Percentiles rank a stretch among this genome's conserved stretches.
Conservation (phyloP, 2,329 filamentous ascomycete species). For the Fusarium clavum region DNA sequence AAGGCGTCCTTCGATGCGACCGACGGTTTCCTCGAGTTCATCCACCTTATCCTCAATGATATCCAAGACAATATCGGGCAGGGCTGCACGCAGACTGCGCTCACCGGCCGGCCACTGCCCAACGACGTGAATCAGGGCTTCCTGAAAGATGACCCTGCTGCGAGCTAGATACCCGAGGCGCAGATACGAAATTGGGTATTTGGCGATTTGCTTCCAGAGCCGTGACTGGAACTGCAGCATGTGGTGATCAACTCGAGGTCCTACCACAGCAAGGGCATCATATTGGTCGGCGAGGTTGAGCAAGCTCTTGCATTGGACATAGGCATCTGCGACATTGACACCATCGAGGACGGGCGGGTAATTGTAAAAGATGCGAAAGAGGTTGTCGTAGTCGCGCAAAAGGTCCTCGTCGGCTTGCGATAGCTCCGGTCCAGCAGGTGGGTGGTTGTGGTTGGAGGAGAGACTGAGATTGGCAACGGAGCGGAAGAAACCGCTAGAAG, state of each 20-base stretch:
- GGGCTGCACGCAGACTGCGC: slow-evolving; percentile 77
- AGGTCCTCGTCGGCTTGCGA: slow-evolving; percentile 77
- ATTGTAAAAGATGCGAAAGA: slow-evolving; percentile 97
- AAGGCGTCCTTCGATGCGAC: slow-evolving; percentile 81
- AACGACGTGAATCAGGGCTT: slow-evolving; percentile 92
- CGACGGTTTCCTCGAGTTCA: slow-evolving; percentile 85
- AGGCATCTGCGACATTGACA: slow-evolving; percentile 90
- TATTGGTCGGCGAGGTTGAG: slow-evolving; percentile 93
- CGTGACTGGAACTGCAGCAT: slow-evolving; percentile 90
- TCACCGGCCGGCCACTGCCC: slow-evolving; percentile 91
- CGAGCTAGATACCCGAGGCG: slow-evolving; percentile 88
- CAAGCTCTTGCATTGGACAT: slow-evolving; percentile 92
- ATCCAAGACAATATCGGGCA: slow-evolving; percentile 83
- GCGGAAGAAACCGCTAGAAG: slow-evolving; percentile 75
- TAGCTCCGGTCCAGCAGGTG: slow-evolving; percentile 58
- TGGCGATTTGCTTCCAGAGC: slow-evolving; percentile 95
- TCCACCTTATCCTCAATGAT: slow-evolving; percentile 96
- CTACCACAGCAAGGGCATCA: slow-evolving; percentile 88
- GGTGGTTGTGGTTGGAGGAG: slow-evolving; percentile 56
- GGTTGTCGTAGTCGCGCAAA: slow-evolving; percentile 92
- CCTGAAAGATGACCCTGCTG: slow-evolving; percentile 84
- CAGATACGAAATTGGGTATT: slow-evolving; percentile 92
- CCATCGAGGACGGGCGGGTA: slow-evolving; percentile 84
- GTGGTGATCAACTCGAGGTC: slow-evolving; percentile 92
- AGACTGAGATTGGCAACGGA: slow-evolving; percentile 83